These are phyloP conservation scores for Musa troglodytarum DNA, from an alignment of 176 grass and related monocot genomes.

Conservation along the genomic window DNA sequence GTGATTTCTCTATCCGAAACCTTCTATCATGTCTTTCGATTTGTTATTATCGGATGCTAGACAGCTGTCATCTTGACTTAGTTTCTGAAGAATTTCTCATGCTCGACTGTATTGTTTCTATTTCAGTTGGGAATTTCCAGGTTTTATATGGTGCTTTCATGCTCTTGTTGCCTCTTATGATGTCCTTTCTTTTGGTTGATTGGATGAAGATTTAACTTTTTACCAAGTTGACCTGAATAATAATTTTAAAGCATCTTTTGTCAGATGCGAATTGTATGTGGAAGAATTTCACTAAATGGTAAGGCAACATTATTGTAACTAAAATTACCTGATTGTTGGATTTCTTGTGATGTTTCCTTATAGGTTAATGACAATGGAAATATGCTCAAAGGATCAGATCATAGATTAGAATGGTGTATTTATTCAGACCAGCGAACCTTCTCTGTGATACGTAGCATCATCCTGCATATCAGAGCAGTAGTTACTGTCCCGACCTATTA, in stretches of 20 bases:
- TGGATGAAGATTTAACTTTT: neutral
- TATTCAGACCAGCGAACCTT: too few species aligned
- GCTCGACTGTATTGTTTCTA: neutral
- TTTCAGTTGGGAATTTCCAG: neutral
- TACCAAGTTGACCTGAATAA: neutral
- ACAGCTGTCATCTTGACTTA: neutral
- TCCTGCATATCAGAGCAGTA: too few species aligned
- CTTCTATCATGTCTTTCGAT: neutral
- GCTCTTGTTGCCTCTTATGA: neutral
- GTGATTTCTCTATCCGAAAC: slow-evolving; percentile 23
- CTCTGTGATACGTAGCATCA: too few species aligned
- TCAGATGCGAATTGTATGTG: neutral
- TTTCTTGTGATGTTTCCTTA: neutral
- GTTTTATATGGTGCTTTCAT: neutral
- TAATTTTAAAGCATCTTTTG: neutral
- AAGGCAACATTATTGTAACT: neutral
- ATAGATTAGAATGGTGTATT: too few species aligned
- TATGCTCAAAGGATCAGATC: too few species aligned
- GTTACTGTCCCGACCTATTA: too few species aligned
- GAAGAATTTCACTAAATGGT: neutral
- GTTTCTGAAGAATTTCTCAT: neutral
- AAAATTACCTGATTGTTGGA: neutral
- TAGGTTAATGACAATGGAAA: too few species aligned
- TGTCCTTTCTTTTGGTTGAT: neutral
- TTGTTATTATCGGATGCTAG: neutral